Base-by-base conservation (phyloP, 257 asterid species). In the Perilla frutescens region DNA sequence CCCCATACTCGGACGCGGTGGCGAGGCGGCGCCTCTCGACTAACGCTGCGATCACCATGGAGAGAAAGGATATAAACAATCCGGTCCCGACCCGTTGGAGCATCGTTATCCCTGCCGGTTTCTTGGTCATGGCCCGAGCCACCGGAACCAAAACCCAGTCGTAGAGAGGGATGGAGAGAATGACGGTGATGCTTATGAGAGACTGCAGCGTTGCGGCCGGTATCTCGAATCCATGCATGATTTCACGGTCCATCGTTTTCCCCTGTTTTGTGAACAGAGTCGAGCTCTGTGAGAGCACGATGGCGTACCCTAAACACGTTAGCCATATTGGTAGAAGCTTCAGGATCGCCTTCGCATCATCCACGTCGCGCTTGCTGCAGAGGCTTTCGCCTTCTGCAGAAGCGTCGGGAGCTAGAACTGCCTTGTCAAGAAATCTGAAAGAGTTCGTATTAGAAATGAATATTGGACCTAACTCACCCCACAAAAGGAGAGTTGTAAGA, bases 31-130 rank as follows among this genome's bases (percentile, higher is more conserved):
- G 74, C 60, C 26, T 78, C 76, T 86, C 88, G 0, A 76, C 49
- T 0, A 88, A 51, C 4, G 90, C 86, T 11, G 87, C 84, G 43
- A 72, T n/a, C 7, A 71, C 76, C 87, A 88, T 83, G n/a, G 72
- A 40, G 2, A 68, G 6, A 8, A 80, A 32, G 0, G 84, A 81
- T 6, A 83, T 0, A 9, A 76, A 32, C 45, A 83, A 15, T 2
- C 86, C 90, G 1, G 41, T 45, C 4, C 88, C 86, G 0, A 80
- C 75, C 8, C 91, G 75, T 51, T 84, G 86, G 10, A 84, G 81
- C 71, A 32, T 70, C 34, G 88, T 62, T 62, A 86, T 79, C 32
- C 91, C 93, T 0, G 84, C 47, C 4, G 86, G 81, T 26, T 68
- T 54, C 70, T 77, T 73, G n/a, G 85, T 81, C 4, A 85, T 7